Evolutionary conservation across 306 rosid genomes (phyloP).

Genomic region (Ammopiptanthus mongolicus): DNA sequence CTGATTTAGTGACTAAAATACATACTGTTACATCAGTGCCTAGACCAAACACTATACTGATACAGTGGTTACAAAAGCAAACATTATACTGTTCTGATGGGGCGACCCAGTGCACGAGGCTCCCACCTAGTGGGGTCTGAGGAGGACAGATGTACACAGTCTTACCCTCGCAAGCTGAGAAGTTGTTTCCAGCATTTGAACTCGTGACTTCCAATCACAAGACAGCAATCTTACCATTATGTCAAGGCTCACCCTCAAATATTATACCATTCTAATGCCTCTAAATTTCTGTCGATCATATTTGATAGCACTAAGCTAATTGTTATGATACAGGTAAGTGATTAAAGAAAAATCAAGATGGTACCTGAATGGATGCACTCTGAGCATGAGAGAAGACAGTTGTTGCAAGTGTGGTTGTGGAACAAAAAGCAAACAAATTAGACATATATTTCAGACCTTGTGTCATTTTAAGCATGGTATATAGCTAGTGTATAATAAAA

Average conservation of each 20-base stretch:
- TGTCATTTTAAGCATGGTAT: background rate
- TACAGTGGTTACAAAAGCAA: constrained; percentile 2
- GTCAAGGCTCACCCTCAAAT: too few species aligned
- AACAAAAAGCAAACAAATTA: constrained; percentile 38
- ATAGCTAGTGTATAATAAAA: background rate
- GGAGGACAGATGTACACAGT: too few species aligned
- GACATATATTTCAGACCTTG: constrained; percentile 19
- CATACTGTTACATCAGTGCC: background rate
- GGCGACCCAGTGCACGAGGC: too few species aligned
- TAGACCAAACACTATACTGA: background rate
- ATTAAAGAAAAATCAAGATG: background rate
- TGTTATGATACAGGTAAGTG: background rate
- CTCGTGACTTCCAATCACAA: too few species aligned
- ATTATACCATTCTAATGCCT: background rate
- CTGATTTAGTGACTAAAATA: background rate
- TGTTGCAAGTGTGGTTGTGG: constrained; percentile 23
- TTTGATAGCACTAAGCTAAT: background rate
- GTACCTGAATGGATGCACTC: constrained; percentile 89
- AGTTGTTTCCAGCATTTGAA: too few species aligned
- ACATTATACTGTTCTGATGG: background rate
- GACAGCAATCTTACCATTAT: too few species aligned
- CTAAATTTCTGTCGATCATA: background rate
- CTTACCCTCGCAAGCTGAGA: too few species aligned
- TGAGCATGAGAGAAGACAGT: constrained; percentile 38
- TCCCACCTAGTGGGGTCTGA: too few species aligned